phyloP scores from a whole-genome alignment of 78 protist genomes.

The Dictyostelium purpureum region DNA sequence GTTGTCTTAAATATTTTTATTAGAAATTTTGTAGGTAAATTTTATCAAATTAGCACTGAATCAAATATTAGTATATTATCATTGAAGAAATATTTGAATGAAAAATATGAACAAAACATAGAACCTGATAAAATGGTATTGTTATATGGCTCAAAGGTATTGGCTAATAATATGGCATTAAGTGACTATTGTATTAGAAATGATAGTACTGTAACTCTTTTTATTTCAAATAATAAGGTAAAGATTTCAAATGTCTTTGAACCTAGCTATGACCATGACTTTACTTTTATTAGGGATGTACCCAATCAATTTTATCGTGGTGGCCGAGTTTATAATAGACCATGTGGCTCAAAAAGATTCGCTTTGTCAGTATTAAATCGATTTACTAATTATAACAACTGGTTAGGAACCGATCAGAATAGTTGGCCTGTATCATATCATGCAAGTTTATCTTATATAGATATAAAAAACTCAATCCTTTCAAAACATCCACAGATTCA shows the following conservation, averaged over 20 bases:
- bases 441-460: too few species aligned
- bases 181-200: not conserved
- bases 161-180: not conserved
- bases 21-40: not conserved
- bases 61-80: not conserved
- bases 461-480: too few species aligned
- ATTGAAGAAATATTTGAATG: not conserved
- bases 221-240: not conserved
- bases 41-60: not conserved
- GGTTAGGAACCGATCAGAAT: not conserved
- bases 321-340: not conserved
- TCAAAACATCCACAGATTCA: too few species aligned
- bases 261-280: not conserved
- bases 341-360: not conserved
- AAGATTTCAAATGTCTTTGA: not conserved
- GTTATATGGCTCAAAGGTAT: not conserved
- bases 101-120: not conserved
- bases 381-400: not conserved
- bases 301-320: not conserved
- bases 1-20: not conserved
- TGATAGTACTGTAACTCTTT: not conserved
- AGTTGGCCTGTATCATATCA: not conserved
- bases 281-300: not conserved
- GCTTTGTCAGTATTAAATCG: not conserved
- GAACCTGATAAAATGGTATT: not conserved